Evolutionary conservation across 176 grass and related monocot species (phyloP).

Genomic region (Chrysopogon serrulatus): DNA sequence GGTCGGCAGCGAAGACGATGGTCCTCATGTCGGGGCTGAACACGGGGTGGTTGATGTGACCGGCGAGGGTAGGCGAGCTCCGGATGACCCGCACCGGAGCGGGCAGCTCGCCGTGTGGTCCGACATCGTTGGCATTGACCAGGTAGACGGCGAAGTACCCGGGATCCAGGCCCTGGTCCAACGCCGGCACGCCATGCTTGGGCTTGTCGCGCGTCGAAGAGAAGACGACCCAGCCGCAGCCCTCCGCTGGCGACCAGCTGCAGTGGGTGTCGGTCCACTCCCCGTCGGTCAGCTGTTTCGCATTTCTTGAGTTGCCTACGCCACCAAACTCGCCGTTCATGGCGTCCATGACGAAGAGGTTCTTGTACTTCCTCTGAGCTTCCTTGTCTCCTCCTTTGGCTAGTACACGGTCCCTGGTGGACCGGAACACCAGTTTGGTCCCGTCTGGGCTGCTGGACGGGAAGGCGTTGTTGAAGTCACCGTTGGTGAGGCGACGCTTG

Average conservation of each 20-base stretch:
- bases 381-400: too few species aligned
- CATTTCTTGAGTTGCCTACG: not conserved
- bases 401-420: not conserved
- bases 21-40: slow-evolving; percentile 16
- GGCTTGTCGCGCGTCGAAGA: slow-evolving; percentile 28
- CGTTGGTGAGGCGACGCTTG: not conserved
- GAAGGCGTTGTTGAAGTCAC: slow-evolving; percentile 8
- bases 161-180: slow-evolving; percentile 24
- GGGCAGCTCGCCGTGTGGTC: not conserved
- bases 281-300: too few species aligned
- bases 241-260: slow-evolving; percentile 12
- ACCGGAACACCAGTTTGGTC: slow-evolving; percentile 24
- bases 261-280: too few species aligned
- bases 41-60: too few species aligned
- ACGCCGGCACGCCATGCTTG: too few species aligned
- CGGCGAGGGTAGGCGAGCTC: not conserved
- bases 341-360: slow-evolving; percentile 28
- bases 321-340: not conserved
- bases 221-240: slow-evolving; percentile 43
- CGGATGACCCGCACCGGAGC: slow-evolving; percentile 15
- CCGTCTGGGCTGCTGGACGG: not conserved
- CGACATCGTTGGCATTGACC: not conserved
- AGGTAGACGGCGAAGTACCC: slow-evolving; percentile 30
- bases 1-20: slow-evolving; percentile 34
- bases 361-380: slow-evolving; percentile 9